Conservation (phyloP, 2,329 filamentous ascomycete species). For the Ascochyta rabiei region DNA sequence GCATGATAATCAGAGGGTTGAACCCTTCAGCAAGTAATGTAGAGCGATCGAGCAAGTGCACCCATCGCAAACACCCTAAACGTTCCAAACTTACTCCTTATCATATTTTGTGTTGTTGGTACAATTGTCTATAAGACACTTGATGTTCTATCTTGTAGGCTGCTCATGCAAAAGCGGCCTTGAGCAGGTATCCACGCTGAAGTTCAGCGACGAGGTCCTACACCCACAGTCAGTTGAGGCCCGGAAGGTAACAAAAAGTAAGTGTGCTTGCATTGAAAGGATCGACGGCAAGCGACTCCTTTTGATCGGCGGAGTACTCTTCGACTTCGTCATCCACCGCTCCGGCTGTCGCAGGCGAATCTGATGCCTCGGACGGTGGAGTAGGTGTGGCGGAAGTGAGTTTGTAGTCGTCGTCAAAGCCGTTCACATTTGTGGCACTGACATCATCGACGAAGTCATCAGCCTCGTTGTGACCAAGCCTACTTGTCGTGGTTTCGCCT, state of each 20-base stretch:
- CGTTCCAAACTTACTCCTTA: background rate
- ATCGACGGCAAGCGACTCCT: background rate
- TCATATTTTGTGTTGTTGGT: too few species aligned
- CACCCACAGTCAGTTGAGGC: background rate
- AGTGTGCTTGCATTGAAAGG: constrained; percentile 15
- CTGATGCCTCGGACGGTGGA: background rate
- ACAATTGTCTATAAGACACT: background rate
- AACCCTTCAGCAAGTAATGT: background rate
- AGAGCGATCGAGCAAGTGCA: background rate
- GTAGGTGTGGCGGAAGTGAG: background rate
- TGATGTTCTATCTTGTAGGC: background rate
- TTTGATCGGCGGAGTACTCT: background rate
- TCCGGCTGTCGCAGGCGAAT: background rate
- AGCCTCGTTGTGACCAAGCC: background rate
- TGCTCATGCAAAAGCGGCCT: constrained; percentile 10
- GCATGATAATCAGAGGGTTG: background rate
- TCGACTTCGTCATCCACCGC: background rate
- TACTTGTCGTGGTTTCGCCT: background rate
- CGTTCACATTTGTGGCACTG: background rate
- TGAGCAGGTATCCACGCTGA: constrained; percentile 10
- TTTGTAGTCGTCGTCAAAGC: background rate
- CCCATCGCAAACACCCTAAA: background rate
- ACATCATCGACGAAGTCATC: background rate
- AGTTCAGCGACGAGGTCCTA: constrained; percentile 16
- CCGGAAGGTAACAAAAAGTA: too few species aligned